These are phyloP conservation scores for Naganishia kalamii DNA, from an alignment of 768 basidiomycete species.

Conservation along the genomic window DNA sequence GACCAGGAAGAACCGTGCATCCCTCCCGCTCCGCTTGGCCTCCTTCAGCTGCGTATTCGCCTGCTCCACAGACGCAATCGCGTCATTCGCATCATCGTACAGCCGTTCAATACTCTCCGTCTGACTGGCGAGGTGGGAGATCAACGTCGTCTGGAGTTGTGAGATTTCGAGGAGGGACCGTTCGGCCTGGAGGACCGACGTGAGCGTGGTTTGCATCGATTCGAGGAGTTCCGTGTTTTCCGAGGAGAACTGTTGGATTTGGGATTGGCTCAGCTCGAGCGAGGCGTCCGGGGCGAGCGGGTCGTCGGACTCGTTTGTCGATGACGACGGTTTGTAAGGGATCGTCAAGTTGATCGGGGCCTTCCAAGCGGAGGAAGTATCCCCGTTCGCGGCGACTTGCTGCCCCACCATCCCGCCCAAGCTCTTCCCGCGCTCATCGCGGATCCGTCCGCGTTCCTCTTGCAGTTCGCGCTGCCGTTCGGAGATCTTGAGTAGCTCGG, in stretches of 20 bases:
- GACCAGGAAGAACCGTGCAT: slow-evolving; percentile 80
- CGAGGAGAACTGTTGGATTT: slow-evolving; percentile 80
- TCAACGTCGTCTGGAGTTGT: slow-evolving; percentile 82
- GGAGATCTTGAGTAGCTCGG: slow-evolving; percentile 70
- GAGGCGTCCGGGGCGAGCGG: background rate
- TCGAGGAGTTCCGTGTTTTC: slow-evolving; percentile 84
- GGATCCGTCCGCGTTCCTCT: slow-evolving; percentile 83
- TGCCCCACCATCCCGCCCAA: slow-evolving; percentile 58
- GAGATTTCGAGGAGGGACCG: slow-evolving; percentile 86
- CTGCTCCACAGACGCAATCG: slow-evolving; percentile 75
- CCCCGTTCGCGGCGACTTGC: background rate
- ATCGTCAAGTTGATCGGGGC: slow-evolving; percentile 11
- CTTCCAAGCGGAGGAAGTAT: background rate
- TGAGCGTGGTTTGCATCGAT: slow-evolving; percentile 75
- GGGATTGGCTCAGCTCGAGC: slow-evolving; percentile 27
- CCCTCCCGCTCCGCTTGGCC: slow-evolving; percentile 77
- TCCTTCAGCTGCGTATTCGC: slow-evolving; percentile 86
- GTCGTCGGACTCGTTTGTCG: slow-evolving; percentile 38
- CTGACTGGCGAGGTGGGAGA: slow-evolving; percentile 78
- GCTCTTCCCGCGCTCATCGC: slow-evolving; percentile 73
- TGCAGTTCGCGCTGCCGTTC: slow-evolving; percentile 80
- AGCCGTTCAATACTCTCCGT: slow-evolving; percentile 87
- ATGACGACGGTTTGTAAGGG: slow-evolving; percentile 25
- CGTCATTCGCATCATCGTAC: slow-evolving; percentile 87
- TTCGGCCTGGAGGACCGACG: slow-evolving; percentile 86